phyloP scores from a whole-genome alignment of 805 yeast species.

The Clavispora asparagi region DNA sequence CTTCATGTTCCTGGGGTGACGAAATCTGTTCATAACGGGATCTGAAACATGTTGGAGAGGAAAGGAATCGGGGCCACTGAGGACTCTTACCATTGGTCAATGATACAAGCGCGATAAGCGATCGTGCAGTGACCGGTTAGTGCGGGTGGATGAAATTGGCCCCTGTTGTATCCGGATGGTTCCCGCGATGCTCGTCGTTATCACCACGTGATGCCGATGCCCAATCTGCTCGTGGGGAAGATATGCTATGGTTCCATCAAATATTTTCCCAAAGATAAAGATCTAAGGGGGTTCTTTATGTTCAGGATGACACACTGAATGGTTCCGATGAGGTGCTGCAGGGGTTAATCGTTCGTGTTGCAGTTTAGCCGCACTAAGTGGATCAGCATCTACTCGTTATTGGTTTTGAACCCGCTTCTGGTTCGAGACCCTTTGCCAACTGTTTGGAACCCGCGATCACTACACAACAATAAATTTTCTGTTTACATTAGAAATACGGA shows the following conservation, averaged over 20 bases:
- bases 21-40: not conserved
- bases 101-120: not conserved
- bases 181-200: not conserved
- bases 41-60: not conserved
- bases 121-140: not conserved
- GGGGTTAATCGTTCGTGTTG: too few species aligned
- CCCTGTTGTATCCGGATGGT: slow-evolving; percentile 5
- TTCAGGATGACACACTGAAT: too few species aligned
- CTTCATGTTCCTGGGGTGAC: not conserved
- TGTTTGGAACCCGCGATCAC: too few species aligned
- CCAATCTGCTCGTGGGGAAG: not conserved
- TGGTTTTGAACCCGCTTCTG: too few species aligned
- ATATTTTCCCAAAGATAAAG: too few species aligned
- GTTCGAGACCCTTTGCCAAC: too few species aligned
- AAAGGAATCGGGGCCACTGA: too few species aligned
- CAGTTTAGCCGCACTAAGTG: too few species aligned
- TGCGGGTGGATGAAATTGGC: not conserved
- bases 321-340: too few species aligned
- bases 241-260: too few species aligned
- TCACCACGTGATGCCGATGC: not conserved
- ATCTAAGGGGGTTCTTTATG: too few species aligned
- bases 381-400: too few species aligned
- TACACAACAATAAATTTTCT: not conserved
- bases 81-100: not conserved
- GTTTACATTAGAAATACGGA: not conserved